These are phyloP conservation scores for Naganishia onofrii DNA, from an alignment of 768 basidiomycete genomes.

Conservation along the genomic window DNA sequence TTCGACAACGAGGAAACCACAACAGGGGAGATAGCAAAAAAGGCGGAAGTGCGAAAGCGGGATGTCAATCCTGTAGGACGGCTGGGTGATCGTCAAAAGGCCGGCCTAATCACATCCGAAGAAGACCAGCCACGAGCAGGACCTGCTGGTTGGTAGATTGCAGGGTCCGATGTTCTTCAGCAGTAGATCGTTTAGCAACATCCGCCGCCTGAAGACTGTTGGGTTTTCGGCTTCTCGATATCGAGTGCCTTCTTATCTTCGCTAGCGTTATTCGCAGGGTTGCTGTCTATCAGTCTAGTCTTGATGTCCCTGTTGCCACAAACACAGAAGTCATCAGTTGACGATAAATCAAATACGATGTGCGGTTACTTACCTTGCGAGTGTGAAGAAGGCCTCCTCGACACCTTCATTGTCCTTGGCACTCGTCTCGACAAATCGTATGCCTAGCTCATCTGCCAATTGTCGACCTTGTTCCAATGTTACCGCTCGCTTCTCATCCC, in stretches of 20 bases:
- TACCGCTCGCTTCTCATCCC: slow-evolving; percentile 91
- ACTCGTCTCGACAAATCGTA: slow-evolving; percentile 95
- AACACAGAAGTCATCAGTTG: not conserved
- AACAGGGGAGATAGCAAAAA: slow-evolving; percentile 1
- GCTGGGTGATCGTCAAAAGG: not conserved
- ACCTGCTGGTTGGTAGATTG: not conserved
- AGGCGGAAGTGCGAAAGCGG: not conserved
- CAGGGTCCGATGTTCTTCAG: not conserved
- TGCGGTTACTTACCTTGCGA: slow-evolving; percentile 70
- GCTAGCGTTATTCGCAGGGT: slow-evolving; percentile 45
- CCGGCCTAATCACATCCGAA: not conserved
- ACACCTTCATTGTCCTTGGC: slow-evolving; percentile 97
- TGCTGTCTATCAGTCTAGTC: slow-evolving; percentile 88
- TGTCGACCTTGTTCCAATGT: slow-evolving; percentile 87
- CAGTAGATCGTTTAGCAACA: slow-evolving; percentile 33
- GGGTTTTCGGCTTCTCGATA: slow-evolving; percentile 37
- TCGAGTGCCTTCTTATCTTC: slow-evolving; percentile 39
- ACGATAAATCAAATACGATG: not conserved
- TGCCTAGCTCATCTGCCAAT: slow-evolving; percentile 87
- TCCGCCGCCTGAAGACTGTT: slow-evolving; percentile 33
- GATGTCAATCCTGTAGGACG: not conserved
- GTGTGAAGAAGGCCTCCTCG: slow-evolving; percentile 96
- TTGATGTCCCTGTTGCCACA: slow-evolving; percentile 73
- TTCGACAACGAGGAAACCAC: slow-evolving; percentile 13
- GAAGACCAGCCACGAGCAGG: not conserved